Evolutionary conservation across 768 basidiomycete genomes (phyloP), one percentile per base, ranked within the genome.

Genomic region (Hypsizygus marmoreus): DNA sequence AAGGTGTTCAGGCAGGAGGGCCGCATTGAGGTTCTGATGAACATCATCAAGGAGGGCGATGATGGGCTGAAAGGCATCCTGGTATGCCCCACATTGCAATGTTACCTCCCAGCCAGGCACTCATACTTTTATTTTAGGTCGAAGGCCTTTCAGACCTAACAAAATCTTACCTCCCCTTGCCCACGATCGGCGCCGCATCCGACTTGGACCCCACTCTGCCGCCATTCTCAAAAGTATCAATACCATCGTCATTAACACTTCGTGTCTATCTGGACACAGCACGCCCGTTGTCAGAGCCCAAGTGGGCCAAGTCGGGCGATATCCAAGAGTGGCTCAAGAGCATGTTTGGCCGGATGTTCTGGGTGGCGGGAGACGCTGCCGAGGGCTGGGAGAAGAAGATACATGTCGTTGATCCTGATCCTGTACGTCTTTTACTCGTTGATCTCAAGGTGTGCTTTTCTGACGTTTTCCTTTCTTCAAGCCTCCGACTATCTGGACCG

Each of bases 371-470:
- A 4, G 86, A 88, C 42, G 87, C 84, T 10, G 82, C 84, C n/a
- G 86, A 87, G 52, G 88, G 89, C 7, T 99, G 97, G 97, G 88
- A 89, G 67, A 92, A 86, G 69, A 95, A 95, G 67, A 88, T 98
- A 43, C 77, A 82, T 29, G 88, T 98, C 17, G 79, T 81, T 22
- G 95, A 98, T 72, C 95, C 97, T 46, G 97, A 99, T 70, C 90
- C 92, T 31, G 95, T 97, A 64, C 58, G 90, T 74, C 41, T 31
- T 40, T 35, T 30, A 47, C 2, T 35, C 12, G 10, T 22, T 40
- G 8, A 37, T 11, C 13, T 12, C 22, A 38, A 13, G 33, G 40
- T 9, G 25, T 16, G 19, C 26, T 38, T 43, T 10, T 4, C 41
- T 53, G 12, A 51, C 38, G 43, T 24, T 40, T 33, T n/a, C 25